phyloP scores from a whole-genome alignment of 2,329 filamentous ascomycete species.

The Teratosphaeria epicoccoides region DNA sequence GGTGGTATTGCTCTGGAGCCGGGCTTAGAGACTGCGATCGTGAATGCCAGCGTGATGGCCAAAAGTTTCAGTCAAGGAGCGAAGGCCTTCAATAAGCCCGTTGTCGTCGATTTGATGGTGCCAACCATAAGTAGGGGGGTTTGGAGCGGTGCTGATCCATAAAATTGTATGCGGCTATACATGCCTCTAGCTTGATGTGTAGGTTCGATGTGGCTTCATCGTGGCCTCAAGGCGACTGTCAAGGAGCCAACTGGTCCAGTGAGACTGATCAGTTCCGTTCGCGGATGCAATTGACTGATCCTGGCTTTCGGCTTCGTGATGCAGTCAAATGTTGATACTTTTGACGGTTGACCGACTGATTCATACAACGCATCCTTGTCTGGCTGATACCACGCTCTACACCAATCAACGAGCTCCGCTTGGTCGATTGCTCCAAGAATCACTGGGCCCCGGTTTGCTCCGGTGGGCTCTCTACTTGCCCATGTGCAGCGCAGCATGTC shows the following conservation, averaged over 20 bases:
- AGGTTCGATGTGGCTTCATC: no score
- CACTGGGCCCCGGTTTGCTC: no score
- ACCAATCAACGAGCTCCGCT: no score
- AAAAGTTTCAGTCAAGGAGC: constrained; percentile 44
- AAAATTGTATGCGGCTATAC: background rate
- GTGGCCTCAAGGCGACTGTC: no score
- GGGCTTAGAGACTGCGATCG: constrained; percentile 60
- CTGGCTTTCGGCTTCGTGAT: no score
- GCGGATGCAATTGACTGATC: no score
- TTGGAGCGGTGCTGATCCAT: background rate
- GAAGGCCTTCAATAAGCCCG: constrained; percentile 63
- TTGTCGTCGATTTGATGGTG: constrained; percentile 62
- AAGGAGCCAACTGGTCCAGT: background rate
- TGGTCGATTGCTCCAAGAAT: no score
- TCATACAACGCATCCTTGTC: background rate
- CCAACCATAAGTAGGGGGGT: background rate
- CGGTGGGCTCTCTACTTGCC: no score
- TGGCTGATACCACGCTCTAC: background rate
- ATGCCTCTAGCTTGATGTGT: background rate
- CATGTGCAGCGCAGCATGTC: no score
- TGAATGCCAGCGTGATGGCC: constrained; percentile 69
- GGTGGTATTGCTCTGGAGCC: constrained; percentile 13
- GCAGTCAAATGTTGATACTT: background rate
- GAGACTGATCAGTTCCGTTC: no score
- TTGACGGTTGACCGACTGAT: background rate